Conservation (phyloP, 1,284 basidiomycete genomes). For the Trichosporon ovoides region DNA sequence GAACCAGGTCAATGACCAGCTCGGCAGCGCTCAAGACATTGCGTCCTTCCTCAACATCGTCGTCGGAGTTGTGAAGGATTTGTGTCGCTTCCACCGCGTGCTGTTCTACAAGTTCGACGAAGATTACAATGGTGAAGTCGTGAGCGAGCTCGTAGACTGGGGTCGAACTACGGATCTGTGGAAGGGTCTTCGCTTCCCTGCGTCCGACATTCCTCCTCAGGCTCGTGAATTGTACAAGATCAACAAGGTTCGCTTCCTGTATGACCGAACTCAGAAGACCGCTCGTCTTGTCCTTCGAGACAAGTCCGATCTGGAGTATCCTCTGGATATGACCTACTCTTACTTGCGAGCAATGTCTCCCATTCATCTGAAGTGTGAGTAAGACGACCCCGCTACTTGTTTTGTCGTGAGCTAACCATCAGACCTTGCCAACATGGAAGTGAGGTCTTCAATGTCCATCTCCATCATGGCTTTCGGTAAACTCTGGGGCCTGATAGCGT, state of each 20-base stretch:
- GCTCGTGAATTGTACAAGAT: conserved; percentile 56
- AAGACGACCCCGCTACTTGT: not conserved
- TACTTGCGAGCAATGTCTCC: conserved; percentile 85
- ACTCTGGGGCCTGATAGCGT: conserved; percentile 78
- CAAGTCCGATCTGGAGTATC: conserved; percentile 63
- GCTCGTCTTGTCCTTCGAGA: conserved; percentile 69
- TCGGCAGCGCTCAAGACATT: conserved; percentile 64
- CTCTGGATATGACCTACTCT: conserved; percentile 83
- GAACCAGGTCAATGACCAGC: conserved; percentile 78
- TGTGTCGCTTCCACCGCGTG: conserved; percentile 80
- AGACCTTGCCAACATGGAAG: conserved; percentile 76
- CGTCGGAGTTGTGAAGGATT: conserved; percentile 73
- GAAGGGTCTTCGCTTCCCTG: conserved; percentile 57
- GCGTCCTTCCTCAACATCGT: conserved; percentile 70
- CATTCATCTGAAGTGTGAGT: conserved; percentile 74
- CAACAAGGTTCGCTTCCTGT: conserved; percentile 76
- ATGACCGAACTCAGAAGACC: conserved; percentile 70
- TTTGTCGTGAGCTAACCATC: not conserved
- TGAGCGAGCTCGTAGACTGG: conserved; percentile 80
- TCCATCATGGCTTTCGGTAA: conserved; percentile 79
- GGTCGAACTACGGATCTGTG: conserved; percentile 72
- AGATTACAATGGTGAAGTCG: conserved; percentile 60
- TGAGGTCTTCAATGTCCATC: conserved; percentile 77
- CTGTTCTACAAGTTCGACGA: conserved; percentile 69
- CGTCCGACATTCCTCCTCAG: conserved; percentile 57